phyloP scores from a whole-genome alignment of 306 rosid species.

The Medicago lupulina region DNA sequence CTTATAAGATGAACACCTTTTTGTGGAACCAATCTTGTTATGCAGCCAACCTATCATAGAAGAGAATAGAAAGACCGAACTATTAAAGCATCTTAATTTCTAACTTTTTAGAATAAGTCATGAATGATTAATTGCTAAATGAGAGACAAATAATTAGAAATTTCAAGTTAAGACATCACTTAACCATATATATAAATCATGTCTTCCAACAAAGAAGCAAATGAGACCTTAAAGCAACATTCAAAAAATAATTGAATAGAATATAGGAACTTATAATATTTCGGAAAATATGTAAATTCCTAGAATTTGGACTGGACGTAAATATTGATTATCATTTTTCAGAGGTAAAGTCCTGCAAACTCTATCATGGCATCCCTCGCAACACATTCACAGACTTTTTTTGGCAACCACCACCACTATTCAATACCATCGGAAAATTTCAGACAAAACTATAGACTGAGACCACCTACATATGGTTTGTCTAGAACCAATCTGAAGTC shows the following conservation, averaged over 20 bases:
- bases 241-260: conserved; percentile 14
- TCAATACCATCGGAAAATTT: not conserved
- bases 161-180: conserved; percentile 30
- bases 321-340: not conserved
- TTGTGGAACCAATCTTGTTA: conserved; percentile 98
- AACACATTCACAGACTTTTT: not conserved
- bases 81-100: conserved; percentile 34
- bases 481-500: not conserved
- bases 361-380: not conserved
- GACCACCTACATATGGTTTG: not conserved
- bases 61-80: conserved; percentile 36
- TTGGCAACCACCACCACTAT: not conserved
- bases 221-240: conserved; percentile 31
- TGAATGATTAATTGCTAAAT: conserved; percentile 28
- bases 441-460: not conserved
- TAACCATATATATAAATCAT: not conserved
- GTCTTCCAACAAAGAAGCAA: conserved; percentile 21
- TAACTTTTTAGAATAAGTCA: conserved; percentile 14
- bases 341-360: not conserved
- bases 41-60: conserved; percentile 78
- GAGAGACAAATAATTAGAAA: conserved; percentile 27
- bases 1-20: conserved; percentile 97
- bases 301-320: not conserved
- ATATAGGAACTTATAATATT: conserved; percentile 4
- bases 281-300: conserved; percentile 3